Evolutionary conservation across 805 yeast species (phyloP).

Genomic region (Dipodascopsis uninucleata): DNA sequence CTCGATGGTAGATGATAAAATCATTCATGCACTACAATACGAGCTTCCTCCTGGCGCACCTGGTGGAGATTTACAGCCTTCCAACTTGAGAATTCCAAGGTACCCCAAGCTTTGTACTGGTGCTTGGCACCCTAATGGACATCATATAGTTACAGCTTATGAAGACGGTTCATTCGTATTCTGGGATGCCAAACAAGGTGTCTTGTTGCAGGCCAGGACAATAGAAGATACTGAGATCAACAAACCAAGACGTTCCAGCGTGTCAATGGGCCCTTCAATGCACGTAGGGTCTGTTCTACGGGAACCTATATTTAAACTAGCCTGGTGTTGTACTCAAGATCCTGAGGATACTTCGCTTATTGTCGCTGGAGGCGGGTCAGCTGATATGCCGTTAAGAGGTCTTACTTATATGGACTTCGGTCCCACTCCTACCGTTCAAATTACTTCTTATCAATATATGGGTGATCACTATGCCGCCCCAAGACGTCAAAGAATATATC

Average conservation of each 20-base stretch:
- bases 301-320: conserved; percentile 47
- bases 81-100: conserved; percentile 32
- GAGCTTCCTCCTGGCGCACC: conserved; percentile 64
- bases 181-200: conserved; percentile 87
- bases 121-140: conserved; percentile 88
- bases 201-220: conserved; percentile 68
- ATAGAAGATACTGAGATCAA: conserved; percentile 63
- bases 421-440: conserved; percentile 66
- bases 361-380: conserved; percentile 62
- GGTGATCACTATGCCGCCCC: conserved; percentile 67
- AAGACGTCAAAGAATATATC: conserved; percentile 52
- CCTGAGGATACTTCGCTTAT: conserved; percentile 76
- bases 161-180: conserved; percentile 81
- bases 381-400: conserved; percentile 41
- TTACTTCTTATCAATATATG: conserved; percentile 83
- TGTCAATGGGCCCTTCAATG: neutral
- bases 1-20: conserved; percentile 56
- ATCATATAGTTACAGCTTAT: conserved; percentile 75
- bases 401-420: conserved; percentile 71
- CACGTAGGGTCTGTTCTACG: conserved; percentile 10
- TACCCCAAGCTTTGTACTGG: conserved; percentile 50
- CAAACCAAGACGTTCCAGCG: conserved; percentile 39
- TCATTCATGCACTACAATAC: conserved; percentile 57
- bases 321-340: conserved; percentile 77
- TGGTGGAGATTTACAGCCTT: conserved; percentile 53